Evolutionary conservation across 257 asterid species (phyloP).

Genomic region (Lycium barbarum): DNA sequence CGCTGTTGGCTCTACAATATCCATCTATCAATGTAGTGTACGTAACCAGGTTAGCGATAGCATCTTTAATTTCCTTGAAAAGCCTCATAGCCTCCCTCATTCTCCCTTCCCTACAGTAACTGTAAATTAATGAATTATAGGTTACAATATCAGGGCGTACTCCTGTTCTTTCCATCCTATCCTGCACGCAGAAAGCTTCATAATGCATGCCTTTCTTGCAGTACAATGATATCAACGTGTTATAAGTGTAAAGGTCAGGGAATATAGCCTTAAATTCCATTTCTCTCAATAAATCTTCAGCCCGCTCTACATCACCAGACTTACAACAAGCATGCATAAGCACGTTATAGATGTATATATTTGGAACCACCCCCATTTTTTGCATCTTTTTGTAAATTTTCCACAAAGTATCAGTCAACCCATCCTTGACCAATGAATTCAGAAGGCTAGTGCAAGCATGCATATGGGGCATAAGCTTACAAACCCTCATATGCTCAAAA

Average conservation of each 20-base stretch:
- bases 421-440: conserved; percentile 79
- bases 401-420: conserved; percentile 72
- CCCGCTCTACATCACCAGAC: conserved; percentile 74
- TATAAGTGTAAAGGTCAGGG: conserved; percentile 83
- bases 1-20: conserved; percentile 67
- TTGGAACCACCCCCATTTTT: conserved; percentile 69
- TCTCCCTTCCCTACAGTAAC: conserved; percentile 84
- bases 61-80: conserved; percentile 69
- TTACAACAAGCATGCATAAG: conserved; percentile 84
- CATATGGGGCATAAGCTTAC: conserved; percentile 68
- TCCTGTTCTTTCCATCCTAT: conserved; percentile 76
- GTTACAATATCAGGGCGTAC: conserved; percentile 83
- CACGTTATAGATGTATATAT: conserved; percentile 77
- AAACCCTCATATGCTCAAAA: conserved; percentile 82
- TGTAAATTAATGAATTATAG: conserved; percentile 75
- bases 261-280: conserved; percentile 65
- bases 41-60: conserved; percentile 73
- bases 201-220: conserved; percentile 91
- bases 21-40: conserved; percentile 91
- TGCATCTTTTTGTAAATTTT: conserved; percentile 75
- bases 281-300: conserved; percentile 68
- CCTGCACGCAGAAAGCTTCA: conserved; percentile 82
- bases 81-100: conserved; percentile 87
- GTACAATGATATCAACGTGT: conserved; percentile 81
- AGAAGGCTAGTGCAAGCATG: conserved; percentile 86